Percentiles rank a stretch among this genome's conserved stretches.
Conservation (phyloP, 2,329 filamentous ascomycete species). For the Epicoccum sorghinum region DNA sequence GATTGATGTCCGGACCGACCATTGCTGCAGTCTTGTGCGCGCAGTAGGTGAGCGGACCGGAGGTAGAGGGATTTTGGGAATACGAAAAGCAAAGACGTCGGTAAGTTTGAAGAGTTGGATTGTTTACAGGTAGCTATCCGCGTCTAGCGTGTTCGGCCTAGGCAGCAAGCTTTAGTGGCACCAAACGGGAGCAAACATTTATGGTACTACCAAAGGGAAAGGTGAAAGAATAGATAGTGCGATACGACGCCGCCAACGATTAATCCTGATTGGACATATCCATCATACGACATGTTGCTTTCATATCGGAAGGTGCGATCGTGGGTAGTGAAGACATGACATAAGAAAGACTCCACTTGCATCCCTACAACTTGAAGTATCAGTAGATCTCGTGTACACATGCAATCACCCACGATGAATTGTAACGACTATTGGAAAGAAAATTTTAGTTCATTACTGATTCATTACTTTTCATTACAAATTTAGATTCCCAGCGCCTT, state of each 20-base stretch:
- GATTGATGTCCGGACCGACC: constrained; percentile 26
- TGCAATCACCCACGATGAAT: too few species aligned
- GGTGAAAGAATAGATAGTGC: constrained; percentile 6
- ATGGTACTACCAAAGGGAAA: constrained; percentile 7
- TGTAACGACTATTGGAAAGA: too few species aligned
- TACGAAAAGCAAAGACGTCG: neutral
- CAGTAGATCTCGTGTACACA: too few species aligned
- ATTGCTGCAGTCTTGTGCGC: constrained; percentile 11
- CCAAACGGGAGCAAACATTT: constrained; percentile 11
- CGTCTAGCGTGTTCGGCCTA: neutral
- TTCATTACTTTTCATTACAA: neutral
- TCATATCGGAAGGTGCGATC: too few species aligned
- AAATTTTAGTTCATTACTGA: neutral
- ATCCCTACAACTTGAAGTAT: too few species aligned
- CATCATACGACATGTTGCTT: too few species aligned
- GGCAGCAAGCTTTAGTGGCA: constrained; percentile 10
- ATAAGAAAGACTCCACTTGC: too few species aligned
- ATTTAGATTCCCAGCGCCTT: constrained; percentile 41
- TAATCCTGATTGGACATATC: too few species aligned
- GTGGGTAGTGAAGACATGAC: too few species aligned
- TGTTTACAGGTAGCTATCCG: neutral
- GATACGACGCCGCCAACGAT: neutral
- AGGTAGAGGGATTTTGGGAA: neutral
- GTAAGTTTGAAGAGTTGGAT: neutral
- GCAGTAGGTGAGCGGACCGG: neutral